These are phyloP conservation scores for Histomonas meleagridis DNA, from an alignment of 208 protist genomes.

Conservation along the genomic window DNA sequence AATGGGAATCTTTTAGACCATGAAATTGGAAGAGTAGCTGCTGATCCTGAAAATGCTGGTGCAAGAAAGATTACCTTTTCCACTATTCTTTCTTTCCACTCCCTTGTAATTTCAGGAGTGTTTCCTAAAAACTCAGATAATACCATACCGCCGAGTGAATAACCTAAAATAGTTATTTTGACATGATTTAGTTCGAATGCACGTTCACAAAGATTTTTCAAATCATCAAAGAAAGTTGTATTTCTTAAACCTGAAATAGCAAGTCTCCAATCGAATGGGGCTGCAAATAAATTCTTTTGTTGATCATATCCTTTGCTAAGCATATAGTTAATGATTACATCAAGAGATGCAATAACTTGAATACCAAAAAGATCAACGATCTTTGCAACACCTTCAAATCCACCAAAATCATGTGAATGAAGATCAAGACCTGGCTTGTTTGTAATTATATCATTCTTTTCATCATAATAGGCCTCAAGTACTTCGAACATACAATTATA, in stretches of 20 bases:
- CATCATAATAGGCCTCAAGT: not conserved
- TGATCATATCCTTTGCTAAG: not conserved
- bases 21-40: not conserved
- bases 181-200: not conserved
- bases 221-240: not conserved
- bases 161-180: not conserved
- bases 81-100: not conserved
- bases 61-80: not conserved
- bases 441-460: not conserved
- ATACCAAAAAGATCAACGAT: not conserved
- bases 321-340: not conserved
- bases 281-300: not conserved
- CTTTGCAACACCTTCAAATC: not conserved
- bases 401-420: not conserved
- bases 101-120: not conserved
- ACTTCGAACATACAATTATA: not conserved
- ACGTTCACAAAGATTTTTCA: not conserved
- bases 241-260: not conserved
- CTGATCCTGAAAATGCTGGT: not conserved
- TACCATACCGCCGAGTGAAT: not conserved
- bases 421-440: not conserved
- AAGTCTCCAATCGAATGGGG: not conserved
- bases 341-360: not conserved
- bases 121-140: not conserved
- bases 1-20: not conserved